phyloP scores from a whole-genome alignment of 139 green algal genomes.

The Ulvella scutata region DNA sequence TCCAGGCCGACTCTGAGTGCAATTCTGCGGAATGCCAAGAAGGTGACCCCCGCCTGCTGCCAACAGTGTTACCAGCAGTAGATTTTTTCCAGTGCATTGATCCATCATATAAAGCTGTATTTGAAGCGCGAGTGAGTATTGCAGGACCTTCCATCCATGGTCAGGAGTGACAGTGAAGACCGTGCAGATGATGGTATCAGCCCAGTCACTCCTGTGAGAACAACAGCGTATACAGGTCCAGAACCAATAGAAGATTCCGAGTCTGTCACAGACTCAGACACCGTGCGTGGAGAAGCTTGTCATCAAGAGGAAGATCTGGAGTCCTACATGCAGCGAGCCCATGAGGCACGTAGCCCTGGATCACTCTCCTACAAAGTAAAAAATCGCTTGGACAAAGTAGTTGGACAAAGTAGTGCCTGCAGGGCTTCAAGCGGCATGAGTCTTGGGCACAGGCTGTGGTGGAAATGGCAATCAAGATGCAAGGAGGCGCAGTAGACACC shows the following conservation, averaged over 20 bases:
- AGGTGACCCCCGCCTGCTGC: no score
- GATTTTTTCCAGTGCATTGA: no score
- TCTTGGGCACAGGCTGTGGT: neutral
- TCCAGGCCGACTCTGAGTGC: no score
- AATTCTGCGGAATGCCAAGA: no score
- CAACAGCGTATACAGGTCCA: neutral
- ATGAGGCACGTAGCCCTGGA: neutral
- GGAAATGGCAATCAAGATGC: neutral
- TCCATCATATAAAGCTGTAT: no score
- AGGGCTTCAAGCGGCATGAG: neutral
- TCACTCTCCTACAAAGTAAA: neutral
- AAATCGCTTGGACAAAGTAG: neutral
- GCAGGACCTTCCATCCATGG: neutral
- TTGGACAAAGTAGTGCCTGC: neutral
- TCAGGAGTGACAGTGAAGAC: neutral
- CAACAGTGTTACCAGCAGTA: no score
- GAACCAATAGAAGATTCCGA: neutral
- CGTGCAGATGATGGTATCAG: neutral
- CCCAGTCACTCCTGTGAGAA: neutral
- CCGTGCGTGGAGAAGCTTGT: neutral
- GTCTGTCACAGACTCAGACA: neutral
- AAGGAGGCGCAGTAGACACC: neutral
- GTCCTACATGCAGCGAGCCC: neutral
- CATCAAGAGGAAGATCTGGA: neutral
- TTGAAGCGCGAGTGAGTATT: neutral